Evolutionary conservation across 164 flowering plant genomes (phyloP).

Genomic region (Hamamelis virginiana): DNA sequence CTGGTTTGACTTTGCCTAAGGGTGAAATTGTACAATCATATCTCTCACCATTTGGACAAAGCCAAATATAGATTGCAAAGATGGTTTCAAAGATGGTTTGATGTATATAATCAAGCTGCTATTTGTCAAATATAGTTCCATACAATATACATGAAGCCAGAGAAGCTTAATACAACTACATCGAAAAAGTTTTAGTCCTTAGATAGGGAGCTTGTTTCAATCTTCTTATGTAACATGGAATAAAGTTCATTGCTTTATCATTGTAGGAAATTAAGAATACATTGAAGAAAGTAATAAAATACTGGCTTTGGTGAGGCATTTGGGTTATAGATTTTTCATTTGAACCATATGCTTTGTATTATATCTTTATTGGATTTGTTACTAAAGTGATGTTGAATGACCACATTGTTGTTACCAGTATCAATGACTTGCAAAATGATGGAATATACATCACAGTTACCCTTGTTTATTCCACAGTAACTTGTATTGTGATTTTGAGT

Average conservation of each 20-base stretch:
- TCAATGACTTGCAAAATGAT: no score
- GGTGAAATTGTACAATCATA: constrained; percentile 27
- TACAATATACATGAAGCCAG: constrained; percentile 5
- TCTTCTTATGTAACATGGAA: not conserved
- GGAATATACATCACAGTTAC: no score
- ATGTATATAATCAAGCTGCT: constrained; percentile 7
- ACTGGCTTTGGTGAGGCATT: not conserved
- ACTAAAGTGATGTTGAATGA: no score
- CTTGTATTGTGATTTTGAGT: no score
- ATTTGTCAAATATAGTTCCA: constrained; percentile 6
- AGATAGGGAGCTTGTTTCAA: not conserved
- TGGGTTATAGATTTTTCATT: not conserved
- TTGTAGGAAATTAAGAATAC: not conserved
- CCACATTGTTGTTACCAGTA: no score
- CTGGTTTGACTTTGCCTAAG: constrained; percentile 1
- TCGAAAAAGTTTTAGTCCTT: not conserved
- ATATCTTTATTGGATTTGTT: no score
- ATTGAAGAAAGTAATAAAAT: constrained; percentile 1
- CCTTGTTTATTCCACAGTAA: no score
- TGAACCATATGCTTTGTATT: not conserved
- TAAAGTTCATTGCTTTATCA: not conserved
- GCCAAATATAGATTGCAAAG: constrained; percentile 21
- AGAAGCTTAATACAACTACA: no score
- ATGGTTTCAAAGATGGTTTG: not conserved
- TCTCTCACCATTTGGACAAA: constrained; percentile 21